phyloP scores from a whole-genome alignment of 257 asterid genomes.

The Salvia splendens region DNA sequence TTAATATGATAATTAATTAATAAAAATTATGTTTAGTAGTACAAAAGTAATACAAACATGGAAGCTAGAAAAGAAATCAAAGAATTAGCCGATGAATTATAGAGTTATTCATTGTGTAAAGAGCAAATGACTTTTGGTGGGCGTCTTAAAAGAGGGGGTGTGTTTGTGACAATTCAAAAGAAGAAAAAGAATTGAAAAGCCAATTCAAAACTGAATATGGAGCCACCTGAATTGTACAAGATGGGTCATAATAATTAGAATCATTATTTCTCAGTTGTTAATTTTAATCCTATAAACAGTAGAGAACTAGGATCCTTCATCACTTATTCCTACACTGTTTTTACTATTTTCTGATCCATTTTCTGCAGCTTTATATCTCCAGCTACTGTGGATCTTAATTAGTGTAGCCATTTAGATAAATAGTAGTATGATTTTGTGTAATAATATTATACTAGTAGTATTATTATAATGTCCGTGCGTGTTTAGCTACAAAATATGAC shows the following conservation, averaged over 20 bases:
- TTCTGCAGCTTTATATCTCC: slow-evolving; percentile 22
- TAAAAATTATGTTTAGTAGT: neutral
- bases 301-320: slow-evolving; percentile 35
- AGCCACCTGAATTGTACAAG: slow-evolving; percentile 36
- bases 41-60: neutral
- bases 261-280: slow-evolving; percentile 45
- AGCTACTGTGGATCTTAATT: neutral
- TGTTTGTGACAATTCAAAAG: slow-evolving; percentile 52
- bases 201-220: slow-evolving; percentile 36
- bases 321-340: slow-evolving; percentile 31
- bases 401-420: neutral
- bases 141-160: neutral
- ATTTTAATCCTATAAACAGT: slow-evolving; percentile 45
- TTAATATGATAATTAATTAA: neutral
- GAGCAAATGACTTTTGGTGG: slow-evolving; percentile 34
- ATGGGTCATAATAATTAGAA: slow-evolving; percentile 38
- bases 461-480: too few relatives aligned
- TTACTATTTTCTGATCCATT: slow-evolving; percentile 29
- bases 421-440: neutral
- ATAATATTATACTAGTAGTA: too few relatives aligned
- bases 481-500: too few relatives aligned
- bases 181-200: slow-evolving; percentile 46
- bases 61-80: too few relatives aligned
- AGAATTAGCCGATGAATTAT: slow-evolving; percentile 22
- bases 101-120: slow-evolving; percentile 32